phyloP scores from a whole-genome alignment of 2,329 filamentous ascomycete species.

The Sarocladiaceae sp. region DNA sequence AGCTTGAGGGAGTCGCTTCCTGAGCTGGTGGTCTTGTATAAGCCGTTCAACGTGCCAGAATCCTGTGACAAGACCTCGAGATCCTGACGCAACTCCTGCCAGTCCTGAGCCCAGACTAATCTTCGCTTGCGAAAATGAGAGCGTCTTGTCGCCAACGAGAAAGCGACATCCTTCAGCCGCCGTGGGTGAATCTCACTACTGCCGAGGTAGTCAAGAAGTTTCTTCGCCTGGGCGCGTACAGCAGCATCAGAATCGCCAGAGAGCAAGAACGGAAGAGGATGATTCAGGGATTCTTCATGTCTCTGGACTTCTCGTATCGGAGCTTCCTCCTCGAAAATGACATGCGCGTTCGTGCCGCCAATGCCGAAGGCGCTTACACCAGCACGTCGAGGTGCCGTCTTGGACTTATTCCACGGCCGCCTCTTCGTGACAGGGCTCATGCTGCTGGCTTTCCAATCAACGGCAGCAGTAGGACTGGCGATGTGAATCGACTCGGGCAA shows the following conservation, averaged over 20 bases:
- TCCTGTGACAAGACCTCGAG: background rate
- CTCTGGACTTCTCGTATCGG: background rate
- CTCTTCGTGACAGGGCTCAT: constrained; percentile 11
- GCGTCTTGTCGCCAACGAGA: constrained; percentile 12
- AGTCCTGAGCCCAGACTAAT: constrained; percentile 9
- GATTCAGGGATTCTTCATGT: constrained; percentile 1
- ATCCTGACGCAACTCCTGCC: constrained; percentile 6
- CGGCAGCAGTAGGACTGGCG: constrained; percentile 11
- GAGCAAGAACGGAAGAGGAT: constrained; percentile 7
- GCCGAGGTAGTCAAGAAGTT: constrained; percentile 10
- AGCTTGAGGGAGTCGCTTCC: constrained; percentile 11
- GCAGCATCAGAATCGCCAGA: constrained; percentile 11
- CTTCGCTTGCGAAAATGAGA: constrained; percentile 11
- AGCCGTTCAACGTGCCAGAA: background rate
- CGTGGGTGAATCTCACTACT: background rate
- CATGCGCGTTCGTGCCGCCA: constrained; percentile 42
- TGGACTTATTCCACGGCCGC: constrained; percentile 7
- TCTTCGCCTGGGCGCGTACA: constrained; percentile 12
- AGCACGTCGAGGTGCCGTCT: constrained; percentile 28
- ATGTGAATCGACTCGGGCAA: constrained; percentile 29
- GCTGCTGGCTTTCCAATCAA: constrained; percentile 12
- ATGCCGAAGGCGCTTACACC: constrained; percentile 33
- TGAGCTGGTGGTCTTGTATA: background rate
- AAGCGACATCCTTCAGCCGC: constrained; percentile 11
- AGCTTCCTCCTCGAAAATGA: constrained; percentile 29